Base-by-base conservation (phyloP, 768 basidiomycete species). In the Multifurca ochricompacta region DNA sequence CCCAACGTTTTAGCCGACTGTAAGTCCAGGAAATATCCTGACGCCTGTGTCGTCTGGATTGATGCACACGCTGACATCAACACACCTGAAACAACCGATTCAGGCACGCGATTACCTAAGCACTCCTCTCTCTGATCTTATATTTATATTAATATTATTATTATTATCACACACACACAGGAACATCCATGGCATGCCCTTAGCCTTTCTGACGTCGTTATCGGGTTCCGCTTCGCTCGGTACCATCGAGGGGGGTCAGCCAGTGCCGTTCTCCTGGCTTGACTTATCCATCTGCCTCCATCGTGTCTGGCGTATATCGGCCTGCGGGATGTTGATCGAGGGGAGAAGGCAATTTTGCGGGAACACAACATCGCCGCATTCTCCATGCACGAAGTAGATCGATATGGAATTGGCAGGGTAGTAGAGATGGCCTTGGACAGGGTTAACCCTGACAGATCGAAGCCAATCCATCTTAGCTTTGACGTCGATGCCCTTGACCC, bases 31-130 rank as follows among this genome's bases (percentile, higher is more conserved):
- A 73, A 75, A 42, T 77, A 89, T 65, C 84, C 87, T 11, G 80
- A 91, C 27, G 83, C 88, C 21, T 89, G 90, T 66, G 84, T 99
- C 32, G 73, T 99, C 57, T 98, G 96, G 96, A 75, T 98, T 55
- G 96, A 99, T 66, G 96, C 96, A 3, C 96, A 97, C 64, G 87
- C 92, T 18, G 96, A 98, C 67, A 91, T 99, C 73, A 97, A 99
- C 70, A 96, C 94, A 6, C 71, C 78, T 10, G 81, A 85, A 52
- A 81, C 88, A 14, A 93, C 93, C 18, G 83, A 73, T 39, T 82
- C 86, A 62, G 86, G 86, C 80, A 66, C 51, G 71, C 63, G 32
- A 5, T 23, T 32, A 4, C n/a, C n/a, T n/a, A n/a, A n/a, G n/a
- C n/a, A n/a, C n/a, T n/a, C n/a, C n/a, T n/a, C n/a, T n/a, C n/a